These are phyloP conservation scores for Erucastrum elatum DNA, from an alignment of 345 rosid species.

Conservation along the genomic window DNA sequence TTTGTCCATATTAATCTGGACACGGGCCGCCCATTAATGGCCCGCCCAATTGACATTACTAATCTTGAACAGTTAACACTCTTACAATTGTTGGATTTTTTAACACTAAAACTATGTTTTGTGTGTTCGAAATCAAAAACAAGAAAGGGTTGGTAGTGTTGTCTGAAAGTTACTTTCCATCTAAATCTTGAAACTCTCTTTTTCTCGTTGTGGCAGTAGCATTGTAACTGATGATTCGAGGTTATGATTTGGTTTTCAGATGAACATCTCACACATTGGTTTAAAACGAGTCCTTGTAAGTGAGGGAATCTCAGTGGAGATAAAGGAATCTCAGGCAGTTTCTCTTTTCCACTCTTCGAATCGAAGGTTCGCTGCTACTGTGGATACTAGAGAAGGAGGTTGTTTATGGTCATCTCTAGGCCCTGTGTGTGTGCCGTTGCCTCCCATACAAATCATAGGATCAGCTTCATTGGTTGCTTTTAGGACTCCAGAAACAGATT, in stretches of 20 bases:
- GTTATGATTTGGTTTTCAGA: slow-evolving; percentile 43
- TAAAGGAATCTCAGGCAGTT: slow-evolving; percentile 57
- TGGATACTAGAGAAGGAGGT: slow-evolving; percentile 19
- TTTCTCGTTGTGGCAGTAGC: neutral
- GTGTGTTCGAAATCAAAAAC: neutral
- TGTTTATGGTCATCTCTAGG: slow-evolving; percentile 36
- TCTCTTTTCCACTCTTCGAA: slow-evolving; percentile 52
- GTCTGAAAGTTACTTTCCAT: no score
- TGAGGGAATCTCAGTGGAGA: slow-evolving; percentile 64
- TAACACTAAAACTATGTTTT: neutral
- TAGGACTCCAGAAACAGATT: slow-evolving; percentile 44
- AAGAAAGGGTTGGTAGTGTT: neutral
- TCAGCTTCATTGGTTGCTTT: slow-evolving; percentile 62
- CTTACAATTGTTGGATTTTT: neutral
- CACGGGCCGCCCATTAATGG: no score
- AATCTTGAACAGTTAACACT: neutral
- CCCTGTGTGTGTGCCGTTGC: slow-evolving; percentile 47
- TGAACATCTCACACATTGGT: slow-evolving; percentile 49
- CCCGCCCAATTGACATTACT: no score
- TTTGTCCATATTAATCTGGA: no score
- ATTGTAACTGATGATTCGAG: neutral
- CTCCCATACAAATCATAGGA: slow-evolving; percentile 56
- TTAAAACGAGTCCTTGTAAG: slow-evolving; percentile 62
- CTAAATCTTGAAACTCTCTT: neutral
- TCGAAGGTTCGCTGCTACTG: slow-evolving; percentile 34